These are phyloP conservation scores for Amanita inopinata DNA, from an alignment of 768 basidiomycete species.

Conservation along the genomic window DNA sequence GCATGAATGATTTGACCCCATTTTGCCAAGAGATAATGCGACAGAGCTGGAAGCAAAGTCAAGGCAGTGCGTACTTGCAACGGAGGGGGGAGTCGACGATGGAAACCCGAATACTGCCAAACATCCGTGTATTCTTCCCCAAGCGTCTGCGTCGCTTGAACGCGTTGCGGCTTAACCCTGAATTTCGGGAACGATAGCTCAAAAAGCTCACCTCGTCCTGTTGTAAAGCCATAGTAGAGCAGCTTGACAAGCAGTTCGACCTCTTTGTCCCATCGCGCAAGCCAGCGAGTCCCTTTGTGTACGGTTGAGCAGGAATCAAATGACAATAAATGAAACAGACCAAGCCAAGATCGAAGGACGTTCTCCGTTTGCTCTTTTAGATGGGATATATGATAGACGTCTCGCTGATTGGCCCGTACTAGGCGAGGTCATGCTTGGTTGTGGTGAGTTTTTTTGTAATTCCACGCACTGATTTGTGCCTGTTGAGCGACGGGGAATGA, in stretches of 20 bases:
- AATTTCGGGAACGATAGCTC: background rate
- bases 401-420: constrained; percentile 84
- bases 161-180: constrained; percentile 9
- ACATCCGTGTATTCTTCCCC: constrained; percentile 91
- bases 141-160: constrained; percentile 64
- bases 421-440: constrained; percentile 11
- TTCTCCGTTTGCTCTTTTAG: constrained; percentile 69
- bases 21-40: constrained; percentile 49
- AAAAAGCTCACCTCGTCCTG: constrained; percentile 50
- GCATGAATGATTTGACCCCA: constrained; percentile 24
- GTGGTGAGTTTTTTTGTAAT: background rate
- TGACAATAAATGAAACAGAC: constrained; percentile 27
- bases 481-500: constrained; percentile 72
- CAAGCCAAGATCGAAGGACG: constrained; percentile 69
- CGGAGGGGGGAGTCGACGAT: constrained; percentile 32
- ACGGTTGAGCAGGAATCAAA: constrained; percentile 4
- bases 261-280: constrained; percentile 75
- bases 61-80: constrained; percentile 37
- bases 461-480: constrained; percentile 72
- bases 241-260: constrained; percentile 60
- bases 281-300: constrained; percentile 65
- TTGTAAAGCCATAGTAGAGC: constrained; percentile 65
- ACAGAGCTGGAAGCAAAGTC: constrained; percentile 57
- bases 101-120: constrained; percentile 54
- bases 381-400: constrained; percentile 65